phyloP scores from a whole-genome alignment of 2,329 filamentous ascomycete genomes.

The Fusarium torreyae region DNA sequence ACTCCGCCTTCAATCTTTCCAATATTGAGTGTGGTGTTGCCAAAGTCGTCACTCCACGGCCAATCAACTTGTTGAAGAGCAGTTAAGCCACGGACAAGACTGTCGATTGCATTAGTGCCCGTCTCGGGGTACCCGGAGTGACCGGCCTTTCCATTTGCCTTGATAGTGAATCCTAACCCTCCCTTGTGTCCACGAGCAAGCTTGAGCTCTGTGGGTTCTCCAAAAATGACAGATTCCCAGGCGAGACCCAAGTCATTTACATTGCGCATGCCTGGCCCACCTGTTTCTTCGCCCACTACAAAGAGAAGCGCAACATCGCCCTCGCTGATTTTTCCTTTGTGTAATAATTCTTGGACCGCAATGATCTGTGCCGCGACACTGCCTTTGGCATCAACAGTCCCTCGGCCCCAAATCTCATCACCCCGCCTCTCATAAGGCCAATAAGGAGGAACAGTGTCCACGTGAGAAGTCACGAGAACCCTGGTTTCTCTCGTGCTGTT shows the following conservation, averaged over 20 bases:
- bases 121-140: constrained; percentile 22
- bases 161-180: not conserved
- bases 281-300: not conserved
- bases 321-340: fast-evolving
- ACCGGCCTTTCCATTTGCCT: constrained; percentile 1
- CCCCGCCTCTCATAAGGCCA: constrained; percentile 16
- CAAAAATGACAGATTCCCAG: constrained; percentile 18
- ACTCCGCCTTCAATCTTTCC: constrained; percentile 14
- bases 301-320: constrained; percentile 11
- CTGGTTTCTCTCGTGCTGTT: not conserved
- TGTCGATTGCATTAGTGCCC: constrained; percentile 14
- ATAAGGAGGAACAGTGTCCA: constrained; percentile 16
- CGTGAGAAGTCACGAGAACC: constrained; percentile 14
- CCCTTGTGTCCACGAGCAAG: constrained; percentile 15
- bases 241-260: constrained; percentile 8
- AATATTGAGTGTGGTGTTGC: constrained; percentile 4
- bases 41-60: constrained; percentile 2
- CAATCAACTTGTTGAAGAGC: not conserved
- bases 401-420: constrained; percentile 22
- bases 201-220: constrained; percentile 21
- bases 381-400: constrained; percentile 11
- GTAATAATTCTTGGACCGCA: not conserved
- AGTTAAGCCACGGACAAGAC: not conserved
- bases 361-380: constrained; percentile 6
- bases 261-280: not conserved